Base-by-base conservation (phyloP, 75 land plant species). In the Isoetes taiwanensis region DNA sequence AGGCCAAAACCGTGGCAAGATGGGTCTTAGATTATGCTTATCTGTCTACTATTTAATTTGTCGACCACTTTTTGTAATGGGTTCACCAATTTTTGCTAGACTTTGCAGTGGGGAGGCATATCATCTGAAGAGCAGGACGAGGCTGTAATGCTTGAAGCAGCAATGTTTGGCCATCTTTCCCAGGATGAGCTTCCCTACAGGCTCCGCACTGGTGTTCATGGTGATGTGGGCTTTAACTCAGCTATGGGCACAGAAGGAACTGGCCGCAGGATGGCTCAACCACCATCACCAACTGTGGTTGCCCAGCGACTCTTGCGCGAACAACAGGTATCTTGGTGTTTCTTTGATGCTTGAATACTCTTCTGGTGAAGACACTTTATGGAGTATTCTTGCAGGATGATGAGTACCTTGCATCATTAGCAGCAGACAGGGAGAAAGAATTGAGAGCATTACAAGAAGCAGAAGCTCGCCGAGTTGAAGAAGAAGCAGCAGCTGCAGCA, bases 131-230 rank as follows among this genome's bases (percentile, higher is more conserved):
- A 85, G 68, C 96, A 82, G 62, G 91, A 90, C 64, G 91, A 85
- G 67, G 91, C 96, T n/a, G 86, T 85, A 17, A 90, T 90, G 96
- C 91, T 90, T 19, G 96, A 90, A 64, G 96, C 96, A 57, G 91
- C 90, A 3, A 67, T 90, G 62, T 82, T 82, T 76, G 96, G 91
- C 62, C 78, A 80, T 28, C 63, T 82, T 35, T 78, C 86, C 56
- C 80, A 74, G 61, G 61, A 52, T 14, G 67, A 41, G 6, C 60
- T 68, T 65, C 32, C 66, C 27, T 77, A 69, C 65, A 75, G 77
- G 34, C 31, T 37, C 1, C 17, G 2, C 1, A 35, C 37, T 37
- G 63, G 61, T 32, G 74, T 63, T 48, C 58, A 28, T 2, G 35
- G 28, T 43, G 70, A 71, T 57, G 32, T 41, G 17, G 63, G 37